Evolutionary conservation across 768 basidiomycete species (phyloP).

Genomic region (Suillus discolor): DNA sequence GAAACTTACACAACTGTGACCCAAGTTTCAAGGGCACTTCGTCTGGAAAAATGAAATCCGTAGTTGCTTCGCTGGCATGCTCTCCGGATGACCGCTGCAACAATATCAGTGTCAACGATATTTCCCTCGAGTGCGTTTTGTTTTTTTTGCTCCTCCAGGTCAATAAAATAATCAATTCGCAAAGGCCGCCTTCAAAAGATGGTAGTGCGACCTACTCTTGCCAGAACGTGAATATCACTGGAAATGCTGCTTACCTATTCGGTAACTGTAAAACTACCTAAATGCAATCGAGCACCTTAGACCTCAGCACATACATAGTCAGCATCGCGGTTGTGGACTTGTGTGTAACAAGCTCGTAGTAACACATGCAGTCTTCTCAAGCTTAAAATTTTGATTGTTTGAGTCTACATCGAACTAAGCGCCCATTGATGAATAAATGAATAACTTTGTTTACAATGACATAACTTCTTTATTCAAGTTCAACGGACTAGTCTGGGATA

Average conservation of each 20-base stretch:
- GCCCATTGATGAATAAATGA: too few species aligned
- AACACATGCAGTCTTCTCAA: neutral
- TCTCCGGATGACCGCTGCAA: slow-evolving; percentile 39
- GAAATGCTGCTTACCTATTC: slow-evolving; percentile 48
- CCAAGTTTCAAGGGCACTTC: slow-evolving; percentile 39
- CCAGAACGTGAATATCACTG: slow-evolving; percentile 53
- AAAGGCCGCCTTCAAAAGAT: slow-evolving; percentile 37
- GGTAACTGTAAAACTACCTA: slow-evolving; percentile 28
- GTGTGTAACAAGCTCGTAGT: neutral
- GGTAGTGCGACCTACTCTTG: slow-evolving; percentile 52
- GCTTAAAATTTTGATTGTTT: neutral
- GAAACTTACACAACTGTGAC: slow-evolving; percentile 34
- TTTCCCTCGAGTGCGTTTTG: slow-evolving; percentile 45
- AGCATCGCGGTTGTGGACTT: neutral
- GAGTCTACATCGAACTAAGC: neutral
- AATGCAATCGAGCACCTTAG: neutral
- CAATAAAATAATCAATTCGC: neutral
- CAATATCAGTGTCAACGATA: slow-evolving; percentile 49
- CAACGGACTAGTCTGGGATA: slow-evolving; percentile 8
- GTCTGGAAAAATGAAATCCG: slow-evolving; percentile 39
- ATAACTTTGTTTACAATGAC: neutral
- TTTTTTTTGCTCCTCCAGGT: neutral
- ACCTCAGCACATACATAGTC: neutral
- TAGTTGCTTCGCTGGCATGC: slow-evolving; percentile 47
- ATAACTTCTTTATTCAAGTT: neutral